A percentile compares a stretch with the other conserved stretches of the same genome.
Conservation (phyloP, 164 flowering plant species). For the Warburgia ugandensis region DNA sequence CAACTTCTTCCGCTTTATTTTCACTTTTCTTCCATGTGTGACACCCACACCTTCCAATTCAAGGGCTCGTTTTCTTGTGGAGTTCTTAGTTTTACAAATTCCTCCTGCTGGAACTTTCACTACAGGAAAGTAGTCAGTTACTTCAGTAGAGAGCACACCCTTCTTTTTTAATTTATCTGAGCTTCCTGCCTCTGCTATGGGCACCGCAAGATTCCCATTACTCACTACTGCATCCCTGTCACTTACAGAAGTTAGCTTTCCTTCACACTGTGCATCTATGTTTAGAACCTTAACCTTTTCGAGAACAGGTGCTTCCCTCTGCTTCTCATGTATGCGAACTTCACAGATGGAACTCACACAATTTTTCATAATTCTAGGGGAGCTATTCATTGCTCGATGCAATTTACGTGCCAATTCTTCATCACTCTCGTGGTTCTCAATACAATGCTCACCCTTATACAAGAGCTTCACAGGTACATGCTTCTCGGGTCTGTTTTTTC, state of each 20-base stretch:
- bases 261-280: conserved; percentile 25
- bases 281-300: conserved; percentile 24
- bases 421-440: conserved; percentile 36
- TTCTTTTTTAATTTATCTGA: conserved; percentile 25
- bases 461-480: conserved; percentile 64
- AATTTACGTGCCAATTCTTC: conserved; percentile 75
- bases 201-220: conserved; percentile 19
- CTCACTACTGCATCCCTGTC: conserved; percentile 29
- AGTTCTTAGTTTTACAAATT: conserved; percentile 31
- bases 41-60: conserved; percentile 21
- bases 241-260: conserved; percentile 20
- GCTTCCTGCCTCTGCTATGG: conserved; percentile 12
- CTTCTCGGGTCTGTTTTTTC: conserved; percentile 63
- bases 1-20: conserved; percentile 61
- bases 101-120: conserved; percentile 12
- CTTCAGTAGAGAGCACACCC: conserved; percentile 15
- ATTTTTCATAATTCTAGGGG: conserved; percentile 60
- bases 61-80: conserved; percentile 30
- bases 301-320: conserved; percentile 17
- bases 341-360: conserved; percentile 33
- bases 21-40: conserved; percentile 52
- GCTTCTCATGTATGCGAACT: conserved; percentile 43
- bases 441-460: conserved; percentile 43
- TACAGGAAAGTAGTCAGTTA: conserved; percentile 15
- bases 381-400: conserved; percentile 74